phyloP scores from a whole-genome alignment of 73 alveolate species.

The Paramecium bursaria region DNA sequence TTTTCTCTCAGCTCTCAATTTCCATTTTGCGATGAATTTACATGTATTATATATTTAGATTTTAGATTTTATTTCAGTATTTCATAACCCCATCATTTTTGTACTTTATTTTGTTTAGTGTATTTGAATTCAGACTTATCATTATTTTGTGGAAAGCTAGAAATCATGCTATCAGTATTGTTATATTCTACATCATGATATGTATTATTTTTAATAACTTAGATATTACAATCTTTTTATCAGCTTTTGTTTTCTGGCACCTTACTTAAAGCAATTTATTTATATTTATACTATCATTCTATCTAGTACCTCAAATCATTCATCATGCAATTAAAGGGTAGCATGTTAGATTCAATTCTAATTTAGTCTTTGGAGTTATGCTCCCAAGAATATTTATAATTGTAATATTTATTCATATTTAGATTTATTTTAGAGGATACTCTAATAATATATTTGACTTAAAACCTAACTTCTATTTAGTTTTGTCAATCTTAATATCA shows the following conservation, averaged over 20 bases:
- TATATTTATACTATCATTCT: slow-evolving; percentile 19
- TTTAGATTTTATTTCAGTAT: slow-evolving; percentile 24
- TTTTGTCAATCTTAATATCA: not conserved
- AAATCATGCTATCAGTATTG: not conserved
- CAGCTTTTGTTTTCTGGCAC: too few relatives aligned
- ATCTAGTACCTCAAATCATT: slow-evolving; percentile 46
- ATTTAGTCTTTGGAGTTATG: slow-evolving; percentile 40
- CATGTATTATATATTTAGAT: not conserved
- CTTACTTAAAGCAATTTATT: too few relatives aligned
- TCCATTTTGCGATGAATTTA: slow-evolving; percentile 10
- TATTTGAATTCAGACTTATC: slow-evolving; percentile 65
- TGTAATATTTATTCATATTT: not conserved
- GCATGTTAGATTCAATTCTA: slow-evolving; percentile 24
- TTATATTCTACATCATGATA: too few relatives aligned
- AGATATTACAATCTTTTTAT: too few relatives aligned
- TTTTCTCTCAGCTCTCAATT: not conserved
- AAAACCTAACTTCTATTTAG: slow-evolving; percentile 12
- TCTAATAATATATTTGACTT: slow-evolving; percentile 44
- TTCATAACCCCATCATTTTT: slow-evolving; percentile 68
- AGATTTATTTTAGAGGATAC: slow-evolving; percentile 54
- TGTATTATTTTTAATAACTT: too few relatives aligned
- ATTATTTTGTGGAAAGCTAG: slow-evolving; percentile 63
- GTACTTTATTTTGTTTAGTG: slow-evolving; percentile 12
- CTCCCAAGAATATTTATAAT: slow-evolving; percentile 36
- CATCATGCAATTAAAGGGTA: slow-evolving; percentile 57